A percentile compares a stretch with the other conserved stretches of the same genome.
phyloP scores from a whole-genome alignment of 768 basidiomycete species.

The Auricularia sp. region DNA sequence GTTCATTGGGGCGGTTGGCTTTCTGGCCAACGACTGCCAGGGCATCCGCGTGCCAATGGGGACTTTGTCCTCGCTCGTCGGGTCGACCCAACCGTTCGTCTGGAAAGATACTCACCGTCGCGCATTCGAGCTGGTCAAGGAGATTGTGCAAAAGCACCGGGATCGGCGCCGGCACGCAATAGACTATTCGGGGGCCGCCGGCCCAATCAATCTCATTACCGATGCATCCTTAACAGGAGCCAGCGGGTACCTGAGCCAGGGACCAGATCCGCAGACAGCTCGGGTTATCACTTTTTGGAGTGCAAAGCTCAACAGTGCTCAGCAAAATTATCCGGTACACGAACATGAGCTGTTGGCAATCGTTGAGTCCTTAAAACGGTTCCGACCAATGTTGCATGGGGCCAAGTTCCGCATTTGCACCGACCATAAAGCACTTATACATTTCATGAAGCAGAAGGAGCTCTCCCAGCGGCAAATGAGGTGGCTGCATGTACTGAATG shows the following conservation, averaged over 20 bases:
- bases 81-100: slow-evolving; percentile 13
- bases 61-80: slow-evolving; percentile 17
- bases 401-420: slow-evolving; percentile 21
- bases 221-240: slow-evolving; percentile 1
- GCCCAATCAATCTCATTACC: neutral
- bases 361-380: slow-evolving; percentile 21
- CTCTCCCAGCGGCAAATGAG: slow-evolving; percentile 23
- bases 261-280: no score
- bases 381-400: slow-evolving; percentile 14
- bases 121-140: slow-evolving; percentile 29
- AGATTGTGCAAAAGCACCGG: slow-evolving; percentile 13
- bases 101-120: slow-evolving; percentile 23
- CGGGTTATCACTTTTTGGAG: slow-evolving; percentile 2
- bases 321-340: slow-evolving; percentile 27
- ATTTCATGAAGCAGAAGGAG: slow-evolving; percentile 23
- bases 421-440: slow-evolving; percentile 21
- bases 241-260: neutral
- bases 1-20: slow-evolving; percentile 24
- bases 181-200: neutral
- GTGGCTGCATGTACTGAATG: slow-evolving; percentile 27
- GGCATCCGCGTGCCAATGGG: slow-evolving; percentile 30
- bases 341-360: slow-evolving; percentile 31
- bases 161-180: slow-evolving; percentile 16
- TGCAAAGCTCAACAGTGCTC: neutral
- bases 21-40: slow-evolving; percentile 21